Evolutionary conservation across 1,284 basidiomycete genomes (phyloP), one percentile per base, ranked within the genome.

Genomic region (Phellopilus nigrolimitatus): DNA sequence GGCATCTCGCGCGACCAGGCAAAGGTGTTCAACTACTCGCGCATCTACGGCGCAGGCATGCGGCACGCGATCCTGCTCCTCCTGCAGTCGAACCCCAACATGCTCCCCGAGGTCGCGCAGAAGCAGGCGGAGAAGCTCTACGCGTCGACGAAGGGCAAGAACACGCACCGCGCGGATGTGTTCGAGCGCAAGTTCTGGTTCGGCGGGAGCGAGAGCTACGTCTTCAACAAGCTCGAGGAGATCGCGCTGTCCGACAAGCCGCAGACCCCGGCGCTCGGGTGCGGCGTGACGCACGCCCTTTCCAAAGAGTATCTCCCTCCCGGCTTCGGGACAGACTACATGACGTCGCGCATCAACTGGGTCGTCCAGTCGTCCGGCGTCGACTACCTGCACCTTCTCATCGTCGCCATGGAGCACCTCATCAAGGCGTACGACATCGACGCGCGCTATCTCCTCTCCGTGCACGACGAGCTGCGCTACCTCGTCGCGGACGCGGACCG

Each of bases 141-240:
- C 67, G 80, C 86, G 22, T 89, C 89, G 17, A 99, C 97, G 6
- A 99, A 99, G 67, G 97, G 97, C 7, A 84, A 84, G 63, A 93
- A 91, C 60, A 87, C 86, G 0, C 81, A 84, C 58, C 75, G 85
- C 15, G 64, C 65, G 0, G 82, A 86, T 57, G 70, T 85, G 8
- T 90, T 90, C 62, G 78, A 75, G 8, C 76, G 84, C 58, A 90
- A 90, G 63, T 92, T 99, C 63, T 99, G 97, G 95, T 94, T 88
- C 64, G 95, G 95, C 10, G 97, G 97, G 3, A 91, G 91, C 4
- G 97, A 99, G 72, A 94, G 89, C 61, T 97, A 84, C 62, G 81
- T 99, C n/a, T 99, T 99, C 81, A 99, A 99, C 77, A 97, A 95
- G 67, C 80, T 99, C 38, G 97, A 99, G 69, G 84, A 91, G 63